Base-by-base conservation (phyloP, 2,329 filamentous ascomycete genomes). In the Ceratocystis papillata region DNA sequence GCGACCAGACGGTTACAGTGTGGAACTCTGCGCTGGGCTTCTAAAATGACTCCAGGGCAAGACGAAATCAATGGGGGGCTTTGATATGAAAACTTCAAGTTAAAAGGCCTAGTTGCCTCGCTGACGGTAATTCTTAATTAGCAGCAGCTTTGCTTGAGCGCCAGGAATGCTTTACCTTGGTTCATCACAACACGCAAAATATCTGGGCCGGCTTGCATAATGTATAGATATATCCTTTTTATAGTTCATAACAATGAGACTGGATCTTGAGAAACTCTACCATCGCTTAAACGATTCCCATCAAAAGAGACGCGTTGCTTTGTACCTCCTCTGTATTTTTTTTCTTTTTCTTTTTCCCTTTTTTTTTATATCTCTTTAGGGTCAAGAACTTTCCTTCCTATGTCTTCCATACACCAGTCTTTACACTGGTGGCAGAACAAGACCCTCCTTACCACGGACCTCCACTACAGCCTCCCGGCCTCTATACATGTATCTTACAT, bases 401-500 rank as follows among this genome's bases (percentile, higher is more conserved):
- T 37, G 17, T 59, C 12, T 17, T 5, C 44, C 44, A 37, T 41
- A 17, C 45, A 41, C 20, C 10, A 30, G 53, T 37, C 28, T 59
- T 7, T 41, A 41, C 10, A 30, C 25, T 5, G 41, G 22, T 1
- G 66, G 66, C 37, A 67, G 30, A n/a, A 69, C 62, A 66, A 79
- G 68, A 66, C 73, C 76, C 30, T 75, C 73, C 33, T 72, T 69
- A 7, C 75, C 76, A 20, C 69, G 69, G 5, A 78, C 78, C 69
- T 76, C 77, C 70, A 75, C 60, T 10, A 67, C 57, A 7, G 37
- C 44, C 22, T 65, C 63, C 48, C 59, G 63, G 10, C 66, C 66
- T 22, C 66, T 50, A 15, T 67, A 80, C 22, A 74, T 66, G 68
- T 81, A 82, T 66, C 76, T 73, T 17, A 81, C 77, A 59, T 75